Evolutionary conservation across 306 rosid genomes (phyloP).

Genomic region (Sesbania bispinosa): DNA sequence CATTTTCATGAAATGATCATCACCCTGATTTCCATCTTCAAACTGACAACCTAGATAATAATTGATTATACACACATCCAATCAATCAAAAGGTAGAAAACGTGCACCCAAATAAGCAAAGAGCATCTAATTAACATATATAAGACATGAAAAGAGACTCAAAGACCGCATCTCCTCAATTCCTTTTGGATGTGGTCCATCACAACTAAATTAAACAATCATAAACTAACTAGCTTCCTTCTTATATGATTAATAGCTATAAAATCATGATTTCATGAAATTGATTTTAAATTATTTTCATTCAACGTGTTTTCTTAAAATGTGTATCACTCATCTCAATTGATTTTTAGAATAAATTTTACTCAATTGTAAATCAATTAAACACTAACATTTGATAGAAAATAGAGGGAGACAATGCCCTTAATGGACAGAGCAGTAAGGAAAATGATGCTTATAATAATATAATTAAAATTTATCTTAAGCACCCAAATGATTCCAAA

Average conservation of each 20-base stretch:
- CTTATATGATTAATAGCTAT: no score
- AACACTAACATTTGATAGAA: no score
- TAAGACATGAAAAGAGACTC: background rate
- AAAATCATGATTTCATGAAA: no score
- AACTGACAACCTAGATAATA: background rate
- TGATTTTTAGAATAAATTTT: no score
- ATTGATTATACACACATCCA: background rate
- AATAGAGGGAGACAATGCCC: constrained; percentile 40
- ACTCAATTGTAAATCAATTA: no score
- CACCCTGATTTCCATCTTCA: background rate
- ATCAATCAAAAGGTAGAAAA: constrained; percentile 3
- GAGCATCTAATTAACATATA: constrained; percentile 31
- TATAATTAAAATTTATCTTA: constrained; percentile 26
- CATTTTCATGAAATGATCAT: constrained; percentile 26
- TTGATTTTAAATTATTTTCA: no score
- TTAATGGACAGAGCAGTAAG: constrained; percentile 61
- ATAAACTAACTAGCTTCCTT: constrained; percentile 24
- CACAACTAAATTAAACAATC: constrained; percentile 10
- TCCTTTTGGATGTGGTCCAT: constrained; percentile 12
- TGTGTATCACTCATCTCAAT: no score
- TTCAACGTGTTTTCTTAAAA: no score
- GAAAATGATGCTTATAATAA: constrained; percentile 46
- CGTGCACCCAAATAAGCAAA: constrained; percentile 15
- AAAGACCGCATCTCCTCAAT: constrained; percentile 39
- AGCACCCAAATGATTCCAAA: constrained; percentile 71